Percentiles rank a stretch among this genome's conserved stretches.
These are phyloP conservation scores for Chlamydomonas sphaeroides DNA, from an alignment of 139 green algal species.

Conservation along the genomic window DNA sequence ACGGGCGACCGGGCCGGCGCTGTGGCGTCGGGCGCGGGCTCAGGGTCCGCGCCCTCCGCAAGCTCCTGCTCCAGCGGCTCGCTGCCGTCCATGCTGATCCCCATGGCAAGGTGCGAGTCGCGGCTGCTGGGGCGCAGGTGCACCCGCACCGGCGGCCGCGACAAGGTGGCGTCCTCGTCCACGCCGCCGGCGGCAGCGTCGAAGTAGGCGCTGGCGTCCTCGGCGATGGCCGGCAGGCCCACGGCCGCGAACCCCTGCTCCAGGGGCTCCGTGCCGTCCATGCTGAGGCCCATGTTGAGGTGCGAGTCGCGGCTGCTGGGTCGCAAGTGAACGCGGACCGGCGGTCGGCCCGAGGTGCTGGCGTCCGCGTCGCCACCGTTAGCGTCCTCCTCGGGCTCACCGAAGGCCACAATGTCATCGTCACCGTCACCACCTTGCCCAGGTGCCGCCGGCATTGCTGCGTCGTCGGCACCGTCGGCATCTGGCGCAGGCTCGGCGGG, in stretches of 20 bases:
- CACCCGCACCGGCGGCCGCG: background rate
- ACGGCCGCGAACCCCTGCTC: background rate
- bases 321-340: background rate
- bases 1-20: background rate
- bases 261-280: too few species aligned
- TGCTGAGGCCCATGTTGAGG: background rate
- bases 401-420: too few species aligned
- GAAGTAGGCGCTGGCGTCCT: slow-evolving; percentile 8
- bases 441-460: too few species aligned
- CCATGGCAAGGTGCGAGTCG: background rate
- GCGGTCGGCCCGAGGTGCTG: too few species aligned
- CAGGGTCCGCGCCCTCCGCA: background rate
- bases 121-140: background rate
- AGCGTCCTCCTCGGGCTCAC: too few species aligned
- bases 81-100: background rate
- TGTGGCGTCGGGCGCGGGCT: background rate
- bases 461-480: too few species aligned
- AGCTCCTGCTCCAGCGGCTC: background rate
- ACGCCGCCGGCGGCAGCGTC: background rate
- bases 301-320: background rate
- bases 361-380: too few species aligned
- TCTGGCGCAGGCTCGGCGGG: too few species aligned
- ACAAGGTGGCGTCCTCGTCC: too few species aligned
- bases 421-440: too few species aligned
- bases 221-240: background rate